Base-by-base conservation (phyloP, 208 protist species). In the Trypanosoma theileri region DNA sequence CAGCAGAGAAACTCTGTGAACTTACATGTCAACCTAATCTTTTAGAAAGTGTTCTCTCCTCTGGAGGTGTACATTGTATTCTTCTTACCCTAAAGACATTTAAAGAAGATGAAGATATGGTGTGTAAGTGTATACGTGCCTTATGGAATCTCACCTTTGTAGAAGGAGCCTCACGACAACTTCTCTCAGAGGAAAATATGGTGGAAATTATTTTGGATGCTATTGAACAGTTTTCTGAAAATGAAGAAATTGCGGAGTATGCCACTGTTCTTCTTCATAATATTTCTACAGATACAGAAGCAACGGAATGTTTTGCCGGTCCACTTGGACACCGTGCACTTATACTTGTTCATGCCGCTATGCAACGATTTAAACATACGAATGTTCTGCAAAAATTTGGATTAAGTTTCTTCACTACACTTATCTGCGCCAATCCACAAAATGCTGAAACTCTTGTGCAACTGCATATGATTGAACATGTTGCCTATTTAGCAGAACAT, bases 351-450 rank as follows among this genome's bases (percentile, higher is more conserved):
- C 75, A 87, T 59, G 73, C 71, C 4, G 84, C 88, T 11, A 72
- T 86, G 14, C 64, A 84, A 63, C 50, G 69, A 21, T 91, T 86
- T 64, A 73, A 68, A 13, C 77, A 88, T 13, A 80, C 83, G 42
- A 71, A 80, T 35, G 84, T 92, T 22, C 62, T 94, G 21, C 91
- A 96, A 61, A 96, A 96, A 66, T 96, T 93, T 71, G 77, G 86
- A n/a, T 71, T 93, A 11, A 77, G 69, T 54, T 80, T 96, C 35
- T 87, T 90, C n/a, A 80, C 88, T 1, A 80, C 73, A 17, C 72
- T 94, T 35, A 67, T 93, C 41, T 63, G 54, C 11, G 65, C 68
- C 4, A 76, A 84, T 56, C 57, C 66, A 19, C 52, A 67, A 58
- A 83, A 86, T 46, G 91, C 80, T 16, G 71, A 82, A 46, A 67